Evolutionary conservation across 2,329 filamentous ascomycete species (phyloP).

Genomic region (Aspergillus brasiliensis): DNA sequence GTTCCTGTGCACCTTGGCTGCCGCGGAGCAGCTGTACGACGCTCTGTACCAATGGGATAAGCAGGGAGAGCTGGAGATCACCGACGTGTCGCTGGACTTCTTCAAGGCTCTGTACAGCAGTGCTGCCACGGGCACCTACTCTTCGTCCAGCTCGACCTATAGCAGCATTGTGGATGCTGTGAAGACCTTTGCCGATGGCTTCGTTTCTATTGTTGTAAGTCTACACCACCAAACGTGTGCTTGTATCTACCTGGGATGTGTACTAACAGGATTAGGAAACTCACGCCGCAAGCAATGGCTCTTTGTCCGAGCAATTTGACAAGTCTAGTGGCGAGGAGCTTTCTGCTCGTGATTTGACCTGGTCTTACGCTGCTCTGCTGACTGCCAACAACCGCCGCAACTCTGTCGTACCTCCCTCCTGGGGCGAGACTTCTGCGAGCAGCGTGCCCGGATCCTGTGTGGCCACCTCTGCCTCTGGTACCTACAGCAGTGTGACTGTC

Average conservation of each 20-base stretch:
- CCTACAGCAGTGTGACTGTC: slow-evolving; percentile 36
- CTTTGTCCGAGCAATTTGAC: slow-evolving; percentile 46
- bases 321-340: slow-evolving; percentile 35
- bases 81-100: slow-evolving; percentile 66
- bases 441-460: slow-evolving; percentile 34
- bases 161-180: slow-evolving; percentile 61
- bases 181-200: slow-evolving; percentile 63
- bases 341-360: slow-evolving; percentile 48
- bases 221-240: too few species aligned
- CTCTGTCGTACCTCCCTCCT: slow-evolving; percentile 35
- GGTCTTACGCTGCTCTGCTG: slow-evolving; percentile 48
- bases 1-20: slow-evolving; percentile 74
- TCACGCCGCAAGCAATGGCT: slow-evolving; percentile 31
- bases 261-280: slow-evolving; percentile 22
- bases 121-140: slow-evolving; percentile 64
- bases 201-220: slow-evolving; percentile 48
- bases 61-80: slow-evolving; percentile 65
- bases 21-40: slow-evolving; percentile 78
- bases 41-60: slow-evolving; percentile 71
- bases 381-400: slow-evolving; percentile 39
- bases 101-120: slow-evolving; percentile 67
- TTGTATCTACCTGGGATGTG: neutral
- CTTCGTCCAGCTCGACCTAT: slow-evolving; percentile 58
- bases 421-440: slow-evolving; percentile 36
- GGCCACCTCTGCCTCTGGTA: slow-evolving; percentile 34